Evolutionary conservation across 2,329 filamentous ascomycete genomes (phyloP), one percentile per base, ranked within the genome.

Genomic region (Beauveria caledonica): DNA sequence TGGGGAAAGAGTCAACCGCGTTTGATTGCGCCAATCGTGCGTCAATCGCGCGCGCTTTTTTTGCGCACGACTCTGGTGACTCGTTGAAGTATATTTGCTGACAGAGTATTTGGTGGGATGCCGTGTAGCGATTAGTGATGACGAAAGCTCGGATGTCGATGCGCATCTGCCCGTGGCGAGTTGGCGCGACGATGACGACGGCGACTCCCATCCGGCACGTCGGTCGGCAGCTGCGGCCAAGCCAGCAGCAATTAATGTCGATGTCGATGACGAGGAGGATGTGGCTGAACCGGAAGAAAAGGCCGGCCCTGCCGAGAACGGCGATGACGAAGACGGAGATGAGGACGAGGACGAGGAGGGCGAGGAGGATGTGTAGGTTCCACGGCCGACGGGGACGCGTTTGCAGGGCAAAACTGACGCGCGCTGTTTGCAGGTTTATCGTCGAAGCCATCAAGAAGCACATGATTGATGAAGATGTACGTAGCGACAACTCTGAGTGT

Each of bases 381-480:
- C 46, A 5, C 19, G 29, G 36, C 15, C 3, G 10, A 62, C 5
- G 15, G 45, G 11, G 17, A 27, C 15, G 10, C 15, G n/a, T 19
- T 42, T n/a, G 44, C 9, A 23, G 13, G 13, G 15, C 19, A 10
- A n/a, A 49, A 54, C 57, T 63, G 27, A 71, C 64, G 67, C 10
- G 70, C 36, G 61, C 33, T 36, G 58, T 7, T 21, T 36, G 8
- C 64, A 90, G 87, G 68, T 92, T 82, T 67, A 81, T 90, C 15
- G 89, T 94, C 5, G 88, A 93, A 69, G 82, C 84, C 66, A 92
- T 94, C 66, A 69, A 86, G 50, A 78, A 76, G 36, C 90, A 93
- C 72, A 79, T 81, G 59, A 78, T 87, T 49, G 77, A 82, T 42
- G 77, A 81, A 42, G 75, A 81, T 56, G 84, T 85, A 70, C 62